These are phyloP conservation scores for Knufia petricola DNA, from an alignment of 2,329 filamentous ascomycete genomes.

Conservation along the genomic window DNA sequence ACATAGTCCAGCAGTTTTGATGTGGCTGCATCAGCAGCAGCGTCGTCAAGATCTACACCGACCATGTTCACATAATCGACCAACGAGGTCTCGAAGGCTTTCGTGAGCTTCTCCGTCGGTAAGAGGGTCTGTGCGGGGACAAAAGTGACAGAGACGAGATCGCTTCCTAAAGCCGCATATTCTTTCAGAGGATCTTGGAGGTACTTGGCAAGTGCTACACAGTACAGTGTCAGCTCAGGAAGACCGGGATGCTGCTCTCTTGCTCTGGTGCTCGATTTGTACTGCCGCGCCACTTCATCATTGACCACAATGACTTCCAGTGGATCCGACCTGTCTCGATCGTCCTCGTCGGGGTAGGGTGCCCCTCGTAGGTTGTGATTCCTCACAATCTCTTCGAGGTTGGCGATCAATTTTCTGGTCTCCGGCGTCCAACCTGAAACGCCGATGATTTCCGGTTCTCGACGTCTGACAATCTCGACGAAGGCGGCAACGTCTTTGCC, in stretches of 20 bases:
- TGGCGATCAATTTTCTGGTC: constrained; percentile 71
- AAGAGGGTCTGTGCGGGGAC: constrained; percentile 84
- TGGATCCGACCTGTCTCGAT: constrained; percentile 64
- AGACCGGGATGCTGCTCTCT: constrained; percentile 71
- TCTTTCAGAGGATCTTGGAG: constrained; percentile 94
- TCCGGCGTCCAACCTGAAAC: constrained; percentile 84
- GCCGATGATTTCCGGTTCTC: constrained; percentile 81
- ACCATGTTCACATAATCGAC: constrained; percentile 98
- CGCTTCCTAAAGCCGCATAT: constrained; percentile 83
- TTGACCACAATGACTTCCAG: constrained; percentile 88
- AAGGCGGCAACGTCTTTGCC: constrained; percentile 59
- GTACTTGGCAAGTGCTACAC: constrained; percentile 78
- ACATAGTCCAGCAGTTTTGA: constrained; percentile 86
- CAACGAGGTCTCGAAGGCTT: constrained; percentile 87
- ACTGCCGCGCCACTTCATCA: constrained; percentile 92
- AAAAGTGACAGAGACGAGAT: constrained; percentile 77
- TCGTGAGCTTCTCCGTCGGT: constrained; percentile 74
- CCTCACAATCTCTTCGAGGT: constrained; percentile 67
- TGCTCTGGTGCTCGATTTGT: constrained; percentile 79
- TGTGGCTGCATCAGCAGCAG: constrained; percentile 68
- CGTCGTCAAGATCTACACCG: constrained; percentile 90
- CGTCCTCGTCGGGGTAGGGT: constrained; percentile 75
- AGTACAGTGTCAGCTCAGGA: constrained; percentile 73
- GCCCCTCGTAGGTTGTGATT: constrained; percentile 68
- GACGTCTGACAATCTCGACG: constrained; percentile 65